These are phyloP conservation scores for Fusarium pininemorale DNA, from an alignment of 2,329 filamentous ascomycete species.

Conservation along the genomic window DNA sequence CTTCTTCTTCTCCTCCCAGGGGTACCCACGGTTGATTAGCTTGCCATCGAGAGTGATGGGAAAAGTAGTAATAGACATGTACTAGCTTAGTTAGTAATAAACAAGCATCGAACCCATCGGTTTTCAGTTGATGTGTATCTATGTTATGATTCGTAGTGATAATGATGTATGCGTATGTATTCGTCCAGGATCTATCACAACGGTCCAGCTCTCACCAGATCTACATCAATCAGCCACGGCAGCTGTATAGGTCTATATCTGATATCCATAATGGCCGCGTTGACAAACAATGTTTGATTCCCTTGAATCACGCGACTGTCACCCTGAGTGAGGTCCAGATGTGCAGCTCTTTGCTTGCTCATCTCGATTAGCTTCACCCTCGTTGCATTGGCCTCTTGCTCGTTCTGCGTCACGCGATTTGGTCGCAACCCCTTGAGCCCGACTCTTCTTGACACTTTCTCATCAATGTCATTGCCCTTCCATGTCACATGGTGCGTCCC, in stretches of 20 bases:
- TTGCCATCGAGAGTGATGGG: conserved; percentile 6
- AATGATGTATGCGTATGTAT: neutral
- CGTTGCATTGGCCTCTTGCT: conserved; percentile 12
- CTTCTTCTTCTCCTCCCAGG: neutral
- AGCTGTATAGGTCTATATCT: conserved; percentile 54
- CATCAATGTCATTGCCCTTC: conserved; percentile 54
- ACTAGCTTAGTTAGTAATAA: conserved; percentile 22
- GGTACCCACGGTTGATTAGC: neutral
- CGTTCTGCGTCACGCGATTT: conserved; percentile 31
- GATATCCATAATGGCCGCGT: conserved; percentile 63
- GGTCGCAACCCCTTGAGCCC: conserved; percentile 45
- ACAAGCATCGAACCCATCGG: conserved; percentile 1
- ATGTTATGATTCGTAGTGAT: neutral
- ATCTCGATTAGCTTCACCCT: conserved; percentile 28
- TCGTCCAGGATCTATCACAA: neutral
- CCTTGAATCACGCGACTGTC: conserved; percentile 47
- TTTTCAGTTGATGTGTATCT: neutral
- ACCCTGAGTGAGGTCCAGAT: conserved; percentile 52
- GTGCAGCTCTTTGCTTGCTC: conserved; percentile 43
- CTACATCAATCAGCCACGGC: conserved; percentile 63
- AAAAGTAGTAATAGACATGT: conserved; percentile 29
- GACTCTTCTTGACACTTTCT: conserved; percentile 49
- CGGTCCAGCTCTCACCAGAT: conserved; percentile 45
- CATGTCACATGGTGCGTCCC: conserved; percentile 64
- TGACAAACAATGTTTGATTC: conserved; percentile 66